phyloP scores from a whole-genome alignment of 257 asterid genomes.

The Solanum microdontum region DNA sequence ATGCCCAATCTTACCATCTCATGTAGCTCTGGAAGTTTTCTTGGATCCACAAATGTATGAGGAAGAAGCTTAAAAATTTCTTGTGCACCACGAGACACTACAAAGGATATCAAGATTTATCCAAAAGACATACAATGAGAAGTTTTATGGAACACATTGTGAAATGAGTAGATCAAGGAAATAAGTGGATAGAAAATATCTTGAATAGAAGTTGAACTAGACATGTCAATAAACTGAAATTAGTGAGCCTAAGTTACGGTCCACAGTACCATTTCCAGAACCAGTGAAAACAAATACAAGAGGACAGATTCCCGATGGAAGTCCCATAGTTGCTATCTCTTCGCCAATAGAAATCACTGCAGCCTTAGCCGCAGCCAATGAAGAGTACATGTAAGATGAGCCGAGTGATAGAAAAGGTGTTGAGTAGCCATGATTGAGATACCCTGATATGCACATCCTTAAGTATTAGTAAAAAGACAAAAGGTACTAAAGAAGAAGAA shows the following conservation, averaged over 20 bases:
- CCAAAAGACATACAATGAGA: background rate
- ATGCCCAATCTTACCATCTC: conserved; percentile 32
- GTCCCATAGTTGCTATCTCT: conserved; percentile 90
- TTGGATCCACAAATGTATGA: conserved; percentile 67
- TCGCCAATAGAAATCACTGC: conserved; percentile 93
- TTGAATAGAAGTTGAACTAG: background rate
- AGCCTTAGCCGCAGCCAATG: conserved; percentile 93
- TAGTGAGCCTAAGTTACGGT: background rate
- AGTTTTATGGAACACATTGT: background rate
- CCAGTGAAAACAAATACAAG: conserved; percentile 88
- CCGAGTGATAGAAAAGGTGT: conserved; percentile 92
- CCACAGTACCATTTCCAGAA: conserved; percentile 69
- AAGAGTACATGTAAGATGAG: conserved; percentile 87
- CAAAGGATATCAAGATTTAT: conserved; percentile 2
- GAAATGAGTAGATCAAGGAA: background rate
- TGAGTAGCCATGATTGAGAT: conserved; percentile 84
- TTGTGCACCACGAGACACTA: conserved; percentile 86
- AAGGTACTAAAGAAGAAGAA: background rate
- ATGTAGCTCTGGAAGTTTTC: conserved; percentile 59
- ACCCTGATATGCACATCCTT: conserved; percentile 39
- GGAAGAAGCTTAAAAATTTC: conserved; percentile 95
- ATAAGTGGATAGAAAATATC: background rate
- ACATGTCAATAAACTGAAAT: background rate
- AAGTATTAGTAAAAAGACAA: background rate
- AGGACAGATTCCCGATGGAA: conserved; percentile 78